Conservation (phyloP, 106 monocot species). For the Apostasia shenzhenica region DNA sequence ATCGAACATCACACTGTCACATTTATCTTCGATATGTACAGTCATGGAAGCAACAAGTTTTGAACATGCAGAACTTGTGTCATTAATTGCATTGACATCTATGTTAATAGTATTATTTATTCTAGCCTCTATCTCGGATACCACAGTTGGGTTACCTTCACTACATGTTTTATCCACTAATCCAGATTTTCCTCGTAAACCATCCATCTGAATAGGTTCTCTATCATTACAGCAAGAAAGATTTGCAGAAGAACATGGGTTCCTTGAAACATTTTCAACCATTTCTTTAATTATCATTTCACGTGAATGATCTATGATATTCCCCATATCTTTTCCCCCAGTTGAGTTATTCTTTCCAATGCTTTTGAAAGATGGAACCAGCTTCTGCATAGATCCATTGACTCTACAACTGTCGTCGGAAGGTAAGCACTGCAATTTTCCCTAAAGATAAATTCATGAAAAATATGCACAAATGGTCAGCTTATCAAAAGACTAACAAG, state of each 20-base stretch:
- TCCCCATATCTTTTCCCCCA: neutral
- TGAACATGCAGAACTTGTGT: neutral
- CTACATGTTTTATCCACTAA: neutral
- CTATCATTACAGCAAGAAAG: neutral
- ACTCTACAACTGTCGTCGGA: neutral
- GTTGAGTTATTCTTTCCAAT: neutral
- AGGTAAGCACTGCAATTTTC: constrained; percentile 4
- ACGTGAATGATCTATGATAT: constrained; percentile 1
- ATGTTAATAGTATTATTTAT: constrained; percentile 1
- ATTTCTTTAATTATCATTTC: neutral
- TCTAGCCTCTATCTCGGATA: neutral
- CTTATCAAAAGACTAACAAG: neutral
- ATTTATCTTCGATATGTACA: neutral
- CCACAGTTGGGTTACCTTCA: neutral
- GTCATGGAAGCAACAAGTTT: constrained; percentile 1
- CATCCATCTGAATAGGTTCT: neutral
- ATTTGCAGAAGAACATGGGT: neutral
- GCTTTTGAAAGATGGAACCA: neutral
- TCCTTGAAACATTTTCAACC: neutral
- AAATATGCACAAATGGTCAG: neutral
- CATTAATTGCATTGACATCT: neutral
- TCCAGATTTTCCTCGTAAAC: neutral
- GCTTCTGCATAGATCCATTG: neutral
- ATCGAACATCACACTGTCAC: neutral
- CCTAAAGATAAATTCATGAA: neutral